These are phyloP conservation scores for Blastobotrys chiropterorum DNA, from an alignment of 805 yeast species.

Conservation along the genomic window DNA sequence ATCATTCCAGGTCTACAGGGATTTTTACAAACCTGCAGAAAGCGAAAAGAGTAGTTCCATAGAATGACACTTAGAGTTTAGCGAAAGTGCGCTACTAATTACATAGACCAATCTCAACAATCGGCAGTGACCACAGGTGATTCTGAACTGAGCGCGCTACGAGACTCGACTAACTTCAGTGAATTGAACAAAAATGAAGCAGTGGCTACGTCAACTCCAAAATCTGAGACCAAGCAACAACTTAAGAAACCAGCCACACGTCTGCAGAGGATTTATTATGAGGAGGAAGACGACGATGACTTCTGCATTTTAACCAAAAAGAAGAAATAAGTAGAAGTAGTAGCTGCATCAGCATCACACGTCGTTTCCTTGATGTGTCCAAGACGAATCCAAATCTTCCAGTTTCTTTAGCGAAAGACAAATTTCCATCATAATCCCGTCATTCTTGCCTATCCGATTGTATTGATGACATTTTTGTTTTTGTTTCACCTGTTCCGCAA, in stretches of 20 bases:
- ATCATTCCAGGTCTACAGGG: not conserved
- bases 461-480: not conserved
- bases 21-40: not conserved
- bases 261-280: not conserved
- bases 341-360: not conserved
- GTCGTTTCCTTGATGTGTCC: not conserved
- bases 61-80: not conserved
- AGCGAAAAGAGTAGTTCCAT: not conserved
- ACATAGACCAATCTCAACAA: not conserved
- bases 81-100: not conserved
- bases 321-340: not conserved
- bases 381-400: not conserved
- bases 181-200: not conserved
- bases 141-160: not conserved
- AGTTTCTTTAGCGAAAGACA: not conserved
- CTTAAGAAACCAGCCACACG: not conserved
- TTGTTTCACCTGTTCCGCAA: conserved; percentile 1
- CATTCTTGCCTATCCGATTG: not conserved
- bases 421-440: not conserved
- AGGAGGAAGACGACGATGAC: not conserved
- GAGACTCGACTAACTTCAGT: not conserved
- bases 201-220: not conserved
- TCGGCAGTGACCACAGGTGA: not conserved
- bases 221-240: not conserved
- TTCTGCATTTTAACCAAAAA: not conserved